These are phyloP conservation scores for Kluyveromyces starmeri DNA, from an alignment of 805 yeast genomes.

Conservation along the genomic window DNA sequence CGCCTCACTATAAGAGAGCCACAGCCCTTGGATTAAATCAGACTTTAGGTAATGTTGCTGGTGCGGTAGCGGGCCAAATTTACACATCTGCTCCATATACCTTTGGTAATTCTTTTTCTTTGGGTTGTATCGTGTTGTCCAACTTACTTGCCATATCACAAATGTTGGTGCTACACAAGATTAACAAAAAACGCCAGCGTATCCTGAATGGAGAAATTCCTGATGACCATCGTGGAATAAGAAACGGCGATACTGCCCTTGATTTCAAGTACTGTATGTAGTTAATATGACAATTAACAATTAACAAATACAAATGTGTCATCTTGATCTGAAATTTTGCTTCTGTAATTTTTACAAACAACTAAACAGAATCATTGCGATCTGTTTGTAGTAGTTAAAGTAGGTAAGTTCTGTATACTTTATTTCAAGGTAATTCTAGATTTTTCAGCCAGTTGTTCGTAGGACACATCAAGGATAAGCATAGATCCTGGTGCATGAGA, in stretches of 20 bases:
- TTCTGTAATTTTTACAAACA: too few species aligned
- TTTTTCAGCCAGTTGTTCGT: slow-evolving; percentile 10
- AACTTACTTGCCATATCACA: slow-evolving; percentile 14
- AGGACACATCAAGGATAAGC: slow-evolving; percentile 29
- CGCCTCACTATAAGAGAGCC: slow-evolving; percentile 36
- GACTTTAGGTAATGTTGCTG: slow-evolving; percentile 38
- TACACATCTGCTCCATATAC: slow-evolving; percentile 33
- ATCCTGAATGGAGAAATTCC: slow-evolving; percentile 17
- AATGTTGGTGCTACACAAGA: slow-evolving; percentile 10
- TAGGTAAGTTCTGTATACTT: too few species aligned
- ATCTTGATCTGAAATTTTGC: too few species aligned
- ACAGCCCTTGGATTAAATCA: slow-evolving; percentile 36
- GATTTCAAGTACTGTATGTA: slow-evolving; percentile 20
- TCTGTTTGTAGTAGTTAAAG: too few species aligned
- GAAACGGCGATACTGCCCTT: slow-evolving; percentile 21
- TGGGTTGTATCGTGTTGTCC: slow-evolving; percentile 28
- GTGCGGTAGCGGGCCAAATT: slow-evolving; percentile 37
- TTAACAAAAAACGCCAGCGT: slow-evolving; percentile 11
- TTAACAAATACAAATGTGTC: too few species aligned
- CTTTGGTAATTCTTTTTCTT: slow-evolving; percentile 34
- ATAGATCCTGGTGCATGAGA: slow-evolving; percentile 33
- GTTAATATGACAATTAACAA: too few species aligned
- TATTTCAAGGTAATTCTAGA: too few species aligned
- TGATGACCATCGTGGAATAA: slow-evolving; percentile 14
- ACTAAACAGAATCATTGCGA: too few species aligned